Evolutionary conservation across 768 basidiomycete species (phyloP), one percentile per base, ranked within the genome.

Genomic region (Boletales sp.): DNA sequence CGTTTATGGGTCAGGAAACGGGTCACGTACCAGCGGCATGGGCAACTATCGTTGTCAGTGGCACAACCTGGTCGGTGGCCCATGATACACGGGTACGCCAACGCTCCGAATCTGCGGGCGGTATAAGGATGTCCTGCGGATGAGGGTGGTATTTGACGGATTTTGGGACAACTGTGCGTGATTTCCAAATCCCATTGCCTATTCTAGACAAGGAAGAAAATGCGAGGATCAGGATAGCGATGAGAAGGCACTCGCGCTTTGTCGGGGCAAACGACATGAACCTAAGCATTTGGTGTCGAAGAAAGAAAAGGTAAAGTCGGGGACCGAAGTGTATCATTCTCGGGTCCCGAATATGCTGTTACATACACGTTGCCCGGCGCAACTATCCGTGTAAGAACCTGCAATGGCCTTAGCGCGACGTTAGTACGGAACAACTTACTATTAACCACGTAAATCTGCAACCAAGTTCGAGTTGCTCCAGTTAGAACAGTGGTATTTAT

Each of bases 11-110:
- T 11, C 6, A 34, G 33, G 33, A 34, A 34, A 34, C 32, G 13
- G 10, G 33, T 11, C 33, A 35, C 40, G 65, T 51, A 86, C 90
- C 90, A 64, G 87, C 85, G 6, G 77, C 84, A 69, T 94, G 91
- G 8, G 83, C 77, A 4, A 92, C 68, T 3, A 94, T 72, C 43
- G 78, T 76, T 5, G 93, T 90, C 35, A 74, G 61, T 1, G 83
- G 84, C 7, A 84, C 69, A 0, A 18, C 32, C 19, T 53, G 54
- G 0, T 58, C 63, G 8, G 58, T 42, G 1, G 58, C 48, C 78
- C 77, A 80, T 1, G 71, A 65, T 21, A 78, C 49, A n/a, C 66
- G 65, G 0, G 62, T 64, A 19, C 66, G 65, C 66, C 66, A 70
- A 28, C 13, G 53, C 30, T 63, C 67, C 8, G 51, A 54, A 11